Evolutionary conservation across 2,329 filamentous ascomycete species (phyloP).

Genomic region (Cladorrhinum sp.): DNA sequence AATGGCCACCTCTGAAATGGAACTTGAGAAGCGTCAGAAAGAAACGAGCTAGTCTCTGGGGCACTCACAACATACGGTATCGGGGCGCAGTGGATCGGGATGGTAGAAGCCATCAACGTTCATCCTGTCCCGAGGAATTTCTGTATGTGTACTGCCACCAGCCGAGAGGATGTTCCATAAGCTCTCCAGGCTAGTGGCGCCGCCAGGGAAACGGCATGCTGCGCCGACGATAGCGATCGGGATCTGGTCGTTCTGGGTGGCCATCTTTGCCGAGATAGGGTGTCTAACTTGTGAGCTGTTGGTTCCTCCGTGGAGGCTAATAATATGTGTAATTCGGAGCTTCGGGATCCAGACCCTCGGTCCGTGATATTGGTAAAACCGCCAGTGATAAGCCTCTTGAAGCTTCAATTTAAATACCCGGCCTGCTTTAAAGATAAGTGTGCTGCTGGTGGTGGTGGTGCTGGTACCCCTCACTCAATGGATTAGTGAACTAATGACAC

Average conservation of each 20-base stretch:
- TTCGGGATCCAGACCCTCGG: background rate
- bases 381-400: background rate
- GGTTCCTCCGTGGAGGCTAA: background rate
- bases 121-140: conserved; percentile 10
- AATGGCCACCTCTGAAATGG: conserved; percentile 14
- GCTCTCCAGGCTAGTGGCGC: conserved; percentile 5
- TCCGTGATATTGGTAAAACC: no score
- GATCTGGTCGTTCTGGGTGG: background rate
- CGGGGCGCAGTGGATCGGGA: conserved; percentile 5
- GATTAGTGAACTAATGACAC: no score
- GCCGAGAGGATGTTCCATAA: conserved; percentile 13
- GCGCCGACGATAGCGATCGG: conserved; percentile 17
- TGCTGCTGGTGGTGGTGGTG: no score
- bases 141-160: conserved; percentile 3
- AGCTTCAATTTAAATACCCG: no score
- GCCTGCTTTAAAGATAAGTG: no score
- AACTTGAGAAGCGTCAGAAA: conserved; percentile 1
- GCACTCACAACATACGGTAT: conserved; percentile 6
- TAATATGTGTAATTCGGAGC: background rate
- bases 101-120: conserved; percentile 13
- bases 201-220: conserved; percentile 19
- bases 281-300: background rate
- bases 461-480: no score
- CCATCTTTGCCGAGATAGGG: background rate
- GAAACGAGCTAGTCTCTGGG: background rate